phyloP scores from a whole-genome alignment of 176 grass and related monocot species.

The Rhynchospora pubera region DNA sequence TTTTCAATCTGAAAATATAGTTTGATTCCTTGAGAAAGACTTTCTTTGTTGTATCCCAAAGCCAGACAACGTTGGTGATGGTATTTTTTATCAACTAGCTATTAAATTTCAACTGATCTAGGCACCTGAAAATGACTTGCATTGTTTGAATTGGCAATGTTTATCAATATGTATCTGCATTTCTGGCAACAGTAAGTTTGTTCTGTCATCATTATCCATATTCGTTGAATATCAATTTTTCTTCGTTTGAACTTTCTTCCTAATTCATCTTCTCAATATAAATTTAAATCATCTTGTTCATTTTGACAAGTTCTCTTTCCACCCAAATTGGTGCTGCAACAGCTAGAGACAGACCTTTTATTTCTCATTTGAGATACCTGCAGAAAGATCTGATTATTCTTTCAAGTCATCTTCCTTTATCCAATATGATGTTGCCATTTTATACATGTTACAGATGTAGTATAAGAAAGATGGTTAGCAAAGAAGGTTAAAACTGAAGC shows the following conservation, averaged over 20 bases:
- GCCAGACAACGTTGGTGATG: slow-evolving; percentile 1
- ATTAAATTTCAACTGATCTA: slow-evolving; percentile 18
- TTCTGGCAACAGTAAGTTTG: neutral
- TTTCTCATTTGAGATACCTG: neutral
- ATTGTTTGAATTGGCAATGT: neutral
- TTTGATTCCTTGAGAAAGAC: slow-evolving; percentile 23
- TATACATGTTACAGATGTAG: no score
- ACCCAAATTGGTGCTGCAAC: neutral
- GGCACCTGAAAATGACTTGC: slow-evolving; percentile 3
- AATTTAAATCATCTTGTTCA: neutral
- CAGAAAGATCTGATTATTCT: neutral
- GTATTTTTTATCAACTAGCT: slow-evolving; percentile 1
- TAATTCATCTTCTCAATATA: neutral
- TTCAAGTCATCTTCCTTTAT: neutral
- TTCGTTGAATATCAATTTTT: neutral
- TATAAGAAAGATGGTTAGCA: no score
- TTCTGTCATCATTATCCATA: neutral
- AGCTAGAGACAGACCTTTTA: neutral
- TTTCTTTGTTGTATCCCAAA: slow-evolving; percentile 22
- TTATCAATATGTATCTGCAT: slow-evolving; percentile 1
- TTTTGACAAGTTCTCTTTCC: neutral
- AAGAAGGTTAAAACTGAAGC: neutral
- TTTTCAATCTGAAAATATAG: slow-evolving; percentile 12
- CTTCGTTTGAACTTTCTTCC: neutral
- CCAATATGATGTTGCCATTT: neutral